Percentiles rank a stretch among this genome's conserved stretches.
These are phyloP conservation scores for Pestalotiopsis fici DNA, from an alignment of 2,329 filamentous ascomycete species.

Conservation along the genomic window DNA sequence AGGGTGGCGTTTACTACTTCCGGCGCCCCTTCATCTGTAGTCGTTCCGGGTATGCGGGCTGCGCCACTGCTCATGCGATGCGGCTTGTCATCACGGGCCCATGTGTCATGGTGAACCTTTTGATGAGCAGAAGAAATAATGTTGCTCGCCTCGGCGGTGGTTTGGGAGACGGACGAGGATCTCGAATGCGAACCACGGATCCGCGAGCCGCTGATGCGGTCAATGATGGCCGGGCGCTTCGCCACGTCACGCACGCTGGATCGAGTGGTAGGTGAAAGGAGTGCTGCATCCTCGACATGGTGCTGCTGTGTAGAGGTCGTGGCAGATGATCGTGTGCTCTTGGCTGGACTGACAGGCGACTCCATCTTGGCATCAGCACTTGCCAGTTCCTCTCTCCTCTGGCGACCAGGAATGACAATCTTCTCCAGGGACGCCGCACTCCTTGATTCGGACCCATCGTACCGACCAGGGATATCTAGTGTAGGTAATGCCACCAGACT, in stretches of 20 bases:
- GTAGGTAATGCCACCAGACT: conserved; percentile 35
- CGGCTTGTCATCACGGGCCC: conserved; percentile 46
- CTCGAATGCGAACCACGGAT: conserved; percentile 49
- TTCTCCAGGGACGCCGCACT: conserved; percentile 30
- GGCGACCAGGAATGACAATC: conserved; percentile 23
- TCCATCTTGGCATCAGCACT: conserved; percentile 48
- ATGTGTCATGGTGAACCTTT: conserved; percentile 58
- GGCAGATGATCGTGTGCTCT: conserved; percentile 24
- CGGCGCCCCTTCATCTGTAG: conserved; percentile 55
- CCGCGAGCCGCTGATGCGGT: conserved; percentile 52
- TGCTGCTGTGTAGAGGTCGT: conserved; percentile 26
- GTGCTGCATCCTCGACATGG: conserved; percentile 32
- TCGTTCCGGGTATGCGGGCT: conserved; percentile 57
- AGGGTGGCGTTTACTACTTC: conserved; percentile 62
- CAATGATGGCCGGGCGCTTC: conserved; percentile 52
- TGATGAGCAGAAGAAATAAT: conserved; percentile 61
- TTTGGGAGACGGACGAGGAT: conserved; percentile 60
- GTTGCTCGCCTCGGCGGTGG: conserved; percentile 56
- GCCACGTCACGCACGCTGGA: conserved; percentile 34
- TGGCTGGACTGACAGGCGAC: conserved; percentile 43
- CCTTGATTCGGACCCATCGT: conserved; percentile 32
- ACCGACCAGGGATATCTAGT: conserved; percentile 36
- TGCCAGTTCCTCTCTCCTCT: conserved; percentile 43
- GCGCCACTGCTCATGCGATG: conserved; percentile 46
- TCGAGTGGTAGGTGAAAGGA: conserved; percentile 25